Conservation (phyloP, 352 stramenopile species). For the Pythium oligandrum region DNA sequence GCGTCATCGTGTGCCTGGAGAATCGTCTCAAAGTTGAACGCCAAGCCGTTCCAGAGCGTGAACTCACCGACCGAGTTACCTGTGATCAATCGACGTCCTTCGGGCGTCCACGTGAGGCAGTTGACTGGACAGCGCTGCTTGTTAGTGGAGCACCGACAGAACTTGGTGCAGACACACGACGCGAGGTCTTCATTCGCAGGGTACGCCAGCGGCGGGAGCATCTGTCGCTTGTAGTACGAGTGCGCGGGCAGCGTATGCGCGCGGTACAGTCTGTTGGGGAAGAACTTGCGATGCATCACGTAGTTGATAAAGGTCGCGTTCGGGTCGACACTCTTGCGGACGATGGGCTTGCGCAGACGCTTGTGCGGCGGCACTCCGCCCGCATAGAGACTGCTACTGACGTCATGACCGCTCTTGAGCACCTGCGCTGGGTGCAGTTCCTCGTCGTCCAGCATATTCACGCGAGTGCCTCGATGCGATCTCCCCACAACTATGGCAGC, state of each 20-base stretch:
- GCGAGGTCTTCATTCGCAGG: conserved; percentile 59
- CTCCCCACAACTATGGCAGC: too few relatives aligned
- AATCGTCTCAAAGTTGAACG: conserved; percentile 98
- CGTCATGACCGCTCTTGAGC: conserved; percentile 73
- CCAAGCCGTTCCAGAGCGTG: conserved; percentile 96
- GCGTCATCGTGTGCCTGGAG: conserved; percentile 89
- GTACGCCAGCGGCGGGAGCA: conserved; percentile 69
- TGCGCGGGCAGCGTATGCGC: conserved; percentile 59
- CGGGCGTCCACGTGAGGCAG: conserved; percentile 94
- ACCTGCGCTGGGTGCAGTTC: conserved; percentile 73
- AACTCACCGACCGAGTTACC: conserved; percentile 97
- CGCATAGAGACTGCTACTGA: conserved; percentile 60
- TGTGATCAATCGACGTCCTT: conserved; percentile 93
- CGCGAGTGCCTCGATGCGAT: background rate
- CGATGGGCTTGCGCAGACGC: conserved; percentile 83
- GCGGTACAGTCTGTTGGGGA: conserved; percentile 39
- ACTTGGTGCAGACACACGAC: conserved; percentile 82
- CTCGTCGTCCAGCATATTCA: conserved; percentile 19
- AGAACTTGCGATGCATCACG: conserved; percentile 71
- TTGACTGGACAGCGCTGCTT: conserved; percentile 91
- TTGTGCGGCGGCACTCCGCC: conserved; percentile 70
- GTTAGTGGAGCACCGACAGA: conserved; percentile 87
- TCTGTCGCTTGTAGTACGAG: conserved; percentile 82
- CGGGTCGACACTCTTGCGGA: conserved; percentile 83
- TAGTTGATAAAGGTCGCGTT: conserved; percentile 85